Percentiles rank a stretch among this genome's conserved stretches.
phyloP scores from a whole-genome alignment of 1,284 basidiomycete species.

The Rhodotorula sp. region DNA sequence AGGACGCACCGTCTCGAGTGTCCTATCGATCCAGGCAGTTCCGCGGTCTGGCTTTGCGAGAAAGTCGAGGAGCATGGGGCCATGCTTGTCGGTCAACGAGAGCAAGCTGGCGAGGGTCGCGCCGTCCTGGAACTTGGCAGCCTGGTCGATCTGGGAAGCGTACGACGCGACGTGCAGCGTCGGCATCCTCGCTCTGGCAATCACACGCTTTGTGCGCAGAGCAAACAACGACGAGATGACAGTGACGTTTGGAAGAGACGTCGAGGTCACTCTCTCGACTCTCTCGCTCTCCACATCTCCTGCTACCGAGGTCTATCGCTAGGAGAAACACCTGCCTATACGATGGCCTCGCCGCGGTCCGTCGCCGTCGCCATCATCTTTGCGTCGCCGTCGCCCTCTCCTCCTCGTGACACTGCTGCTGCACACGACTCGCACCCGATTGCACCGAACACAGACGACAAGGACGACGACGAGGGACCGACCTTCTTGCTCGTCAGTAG shows the following conservation, averaged over 20 bases:
- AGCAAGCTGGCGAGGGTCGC: conserved; percentile 9
- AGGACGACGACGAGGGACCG: neutral
- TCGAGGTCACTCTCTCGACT: neutral
- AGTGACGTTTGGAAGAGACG: neutral
- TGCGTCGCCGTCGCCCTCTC: neutral
- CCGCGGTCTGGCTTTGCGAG: conserved; percentile 11
- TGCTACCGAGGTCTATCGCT: no score
- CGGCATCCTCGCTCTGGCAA: neutral
- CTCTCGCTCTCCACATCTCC: neutral
- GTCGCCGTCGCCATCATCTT: conserved; percentile 32
- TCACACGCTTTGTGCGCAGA: neutral
- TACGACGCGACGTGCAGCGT: conserved; percentile 16
- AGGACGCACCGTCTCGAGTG: conserved; percentile 4
- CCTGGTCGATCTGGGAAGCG: conserved; percentile 5
- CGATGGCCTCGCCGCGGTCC: conserved; percentile 20
- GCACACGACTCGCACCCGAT: neutral
- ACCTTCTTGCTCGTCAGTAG: conserved; percentile 26
- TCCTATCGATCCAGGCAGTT: neutral
- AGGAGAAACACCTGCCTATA: no score
- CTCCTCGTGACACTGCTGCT: neutral
- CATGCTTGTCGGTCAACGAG: conserved; percentile 16
- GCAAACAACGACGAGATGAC: neutral
- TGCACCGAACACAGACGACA: neutral
- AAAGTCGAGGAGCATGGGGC: conserved; percentile 4
- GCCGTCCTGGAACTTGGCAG: conserved; percentile 21